Percentiles rank a stretch among this genome's conserved stretches.
Conservation (phyloP, 148 eudicot species). For the Rheum nobile region DNA sequence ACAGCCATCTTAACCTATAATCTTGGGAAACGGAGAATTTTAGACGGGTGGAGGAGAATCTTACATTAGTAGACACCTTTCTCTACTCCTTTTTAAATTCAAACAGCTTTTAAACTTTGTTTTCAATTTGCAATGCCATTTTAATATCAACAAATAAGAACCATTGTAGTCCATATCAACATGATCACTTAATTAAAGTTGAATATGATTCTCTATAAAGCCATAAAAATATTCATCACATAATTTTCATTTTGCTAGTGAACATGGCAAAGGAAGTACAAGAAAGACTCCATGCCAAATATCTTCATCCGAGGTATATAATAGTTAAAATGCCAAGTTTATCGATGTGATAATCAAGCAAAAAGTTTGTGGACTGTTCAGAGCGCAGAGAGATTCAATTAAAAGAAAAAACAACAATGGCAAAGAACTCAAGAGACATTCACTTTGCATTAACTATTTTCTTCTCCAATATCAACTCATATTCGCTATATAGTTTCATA, state of each 20-base stretch:
- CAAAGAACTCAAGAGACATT: not conserved
- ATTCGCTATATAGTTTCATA: not conserved
- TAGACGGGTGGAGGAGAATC: not conserved
- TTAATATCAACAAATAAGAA: not conserved
- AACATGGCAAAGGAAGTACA: not conserved
- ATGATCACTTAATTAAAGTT: not conserved
- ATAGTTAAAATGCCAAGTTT: not conserved
- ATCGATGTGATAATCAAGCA: not conserved
- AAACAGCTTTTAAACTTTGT: not conserved
- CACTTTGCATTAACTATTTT: not conserved
- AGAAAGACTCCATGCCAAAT: not conserved
- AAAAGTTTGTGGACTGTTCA: not conserved
- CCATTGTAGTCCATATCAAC: not conserved
- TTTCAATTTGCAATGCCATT: not conserved
- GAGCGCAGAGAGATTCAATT: not conserved
- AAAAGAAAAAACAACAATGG: not conserved
- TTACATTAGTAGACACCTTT: not conserved
- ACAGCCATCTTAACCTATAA: slow-evolving; percentile 27
- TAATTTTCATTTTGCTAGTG: not conserved
- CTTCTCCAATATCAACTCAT: not conserved
- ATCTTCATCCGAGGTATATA: not conserved
- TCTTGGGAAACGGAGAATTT: not conserved
- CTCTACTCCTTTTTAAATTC: not conserved
- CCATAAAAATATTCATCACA: not conserved
- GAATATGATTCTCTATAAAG: not conserved